phyloP scores from a whole-genome alignment of 2,329 filamentous ascomycete species.

The Akanthomyces uredinophilus region DNA sequence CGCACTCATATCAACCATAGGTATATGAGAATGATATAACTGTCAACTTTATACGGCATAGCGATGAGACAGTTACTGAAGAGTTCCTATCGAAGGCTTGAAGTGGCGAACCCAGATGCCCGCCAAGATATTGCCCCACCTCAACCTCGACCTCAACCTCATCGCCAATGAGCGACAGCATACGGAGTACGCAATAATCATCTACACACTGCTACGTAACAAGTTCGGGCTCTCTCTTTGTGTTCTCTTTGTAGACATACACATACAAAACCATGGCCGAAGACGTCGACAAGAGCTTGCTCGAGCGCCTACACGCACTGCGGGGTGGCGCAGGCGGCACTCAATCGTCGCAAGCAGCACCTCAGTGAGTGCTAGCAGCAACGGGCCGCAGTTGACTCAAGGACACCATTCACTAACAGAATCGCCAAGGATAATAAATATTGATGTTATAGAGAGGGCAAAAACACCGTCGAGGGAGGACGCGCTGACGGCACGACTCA shows the following conservation, averaged over 20 bases:
- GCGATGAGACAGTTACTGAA: too few species aligned
- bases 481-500: conserved; percentile 46
- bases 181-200: neutral
- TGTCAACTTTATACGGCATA: too few species aligned
- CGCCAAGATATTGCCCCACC: neutral
- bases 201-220: neutral
- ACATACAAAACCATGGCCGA: conserved; percentile 25
- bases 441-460: conserved; percentile 37
- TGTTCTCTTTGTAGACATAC: neutral
- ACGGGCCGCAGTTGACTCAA: neutral
- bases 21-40: too few species aligned
- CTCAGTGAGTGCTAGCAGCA: neutral
- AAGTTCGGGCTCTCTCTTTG: neutral
- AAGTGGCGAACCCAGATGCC: too few species aligned
- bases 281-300: conserved; percentile 41
- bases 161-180: neutral
- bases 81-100: too few species aligned
- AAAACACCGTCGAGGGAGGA: conserved; percentile 45
- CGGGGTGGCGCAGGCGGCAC: conserved; percentile 35
- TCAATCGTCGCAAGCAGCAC: conserved; percentile 36
- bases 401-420: neutral
- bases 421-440: conserved; percentile 22
- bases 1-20: too few species aligned
- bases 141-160: neutral
- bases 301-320: conserved; percentile 51